Base-by-base conservation (phyloP, 305 asterid species). In the Fraxinus xanthoxyloides region DNA sequence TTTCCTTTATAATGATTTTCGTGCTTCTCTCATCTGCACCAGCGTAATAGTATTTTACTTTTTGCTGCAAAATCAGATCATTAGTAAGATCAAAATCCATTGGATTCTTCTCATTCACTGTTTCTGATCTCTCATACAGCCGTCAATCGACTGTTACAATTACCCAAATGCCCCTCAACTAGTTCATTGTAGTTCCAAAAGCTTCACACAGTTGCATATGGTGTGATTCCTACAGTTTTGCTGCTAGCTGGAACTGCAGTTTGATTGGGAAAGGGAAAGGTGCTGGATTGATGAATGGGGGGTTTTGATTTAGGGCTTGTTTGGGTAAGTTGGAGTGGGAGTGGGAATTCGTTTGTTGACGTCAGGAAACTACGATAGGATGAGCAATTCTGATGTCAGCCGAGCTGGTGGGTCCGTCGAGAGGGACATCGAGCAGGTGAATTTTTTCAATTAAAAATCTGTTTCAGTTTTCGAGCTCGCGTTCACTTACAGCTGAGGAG, bases 351-450 rank as follows among this genome's bases (percentile, higher is more conserved):
- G 10, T 31, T 13, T 31, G 8, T 30, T 70, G 12, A 70, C 35
- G 43, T 30, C 75, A 70, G 23, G 75, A 31, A 32, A 70, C 75
- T 70, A 30, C 75, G 77, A 72, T 84, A 85, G 89, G 79, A 89
- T 89, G 92, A 87, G 75, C 40, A 70, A 78, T 80, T 84, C 88
- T n/a, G 92, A 89, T 81, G 88, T 43, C 63, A 79, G 76, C 74
- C 82, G 90, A 80, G 77, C 85, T 84, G 86, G 85, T 75, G 91
- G 89, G 81, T 75, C 87, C 7, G 88, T 83, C 46, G 92, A 87
- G 81, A 86, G 92, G 77, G 92, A 89, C 81, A 83, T 84, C 48
- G 90, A 89, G 78, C 92, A 89, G 92, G 92, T 89, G 36, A 36
- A 2, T 3, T 65, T 48, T 72, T 30, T 80, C 24, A 21, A 24